Percentiles rank a stretch among this genome's conserved stretches.
phyloP scores from a whole-genome alignment of 345 rosid species.

The Excoecaria cochinchinensis region DNA sequence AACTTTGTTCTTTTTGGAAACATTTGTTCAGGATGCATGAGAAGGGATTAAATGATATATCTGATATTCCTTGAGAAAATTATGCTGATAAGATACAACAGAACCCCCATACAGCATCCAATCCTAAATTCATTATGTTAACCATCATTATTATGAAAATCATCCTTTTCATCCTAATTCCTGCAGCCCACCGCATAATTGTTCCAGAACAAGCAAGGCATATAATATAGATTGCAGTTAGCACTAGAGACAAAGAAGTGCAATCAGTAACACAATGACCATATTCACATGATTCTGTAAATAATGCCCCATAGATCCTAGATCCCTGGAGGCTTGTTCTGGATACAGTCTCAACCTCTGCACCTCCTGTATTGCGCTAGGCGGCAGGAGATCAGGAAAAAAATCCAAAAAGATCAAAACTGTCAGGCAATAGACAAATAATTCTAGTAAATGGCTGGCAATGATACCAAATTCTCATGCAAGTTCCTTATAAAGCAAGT shows the following conservation, averaged over 20 bases:
- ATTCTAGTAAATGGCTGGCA: neutral
- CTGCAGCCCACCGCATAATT: neutral
- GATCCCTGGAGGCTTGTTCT: neutral
- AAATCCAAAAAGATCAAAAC: neutral
- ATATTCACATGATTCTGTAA: neutral
- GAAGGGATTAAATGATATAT: neutral
- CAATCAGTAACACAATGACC: neutral
- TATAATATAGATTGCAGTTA: neutral
- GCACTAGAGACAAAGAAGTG: neutral
- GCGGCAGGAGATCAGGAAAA: neutral
- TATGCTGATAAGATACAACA: neutral
- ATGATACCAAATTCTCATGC: neutral
- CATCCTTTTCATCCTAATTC: neutral
- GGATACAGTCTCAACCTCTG: neutral
- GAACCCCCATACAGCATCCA: neutral
- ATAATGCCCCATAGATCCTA: neutral
- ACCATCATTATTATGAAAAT: neutral
- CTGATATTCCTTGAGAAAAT: neutral
- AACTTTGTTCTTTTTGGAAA: neutral
- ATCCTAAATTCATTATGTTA: neutral
- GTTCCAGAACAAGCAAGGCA: neutral
- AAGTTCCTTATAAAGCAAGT: neutral
- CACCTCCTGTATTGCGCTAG: neutral
- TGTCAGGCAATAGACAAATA: neutral
- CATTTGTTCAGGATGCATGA: neutral